These are phyloP conservation scores for Chiua virens DNA, from an alignment of 768 basidiomycete genomes.

Conservation along the genomic window DNA sequence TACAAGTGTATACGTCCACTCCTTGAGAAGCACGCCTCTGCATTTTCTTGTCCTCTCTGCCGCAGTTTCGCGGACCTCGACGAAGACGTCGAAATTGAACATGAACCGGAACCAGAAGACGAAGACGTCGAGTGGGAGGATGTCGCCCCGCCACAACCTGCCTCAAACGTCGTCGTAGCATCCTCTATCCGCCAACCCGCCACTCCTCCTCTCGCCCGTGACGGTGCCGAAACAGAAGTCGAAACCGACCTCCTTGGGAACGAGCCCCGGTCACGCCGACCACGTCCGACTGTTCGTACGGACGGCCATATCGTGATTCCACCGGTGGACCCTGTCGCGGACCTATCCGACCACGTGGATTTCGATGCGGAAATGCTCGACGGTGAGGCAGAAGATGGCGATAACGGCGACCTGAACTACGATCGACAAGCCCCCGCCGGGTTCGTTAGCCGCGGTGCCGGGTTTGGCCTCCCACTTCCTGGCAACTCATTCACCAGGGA, in stretches of 20 bases:
- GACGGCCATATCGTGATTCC: slow-evolving; percentile 20
- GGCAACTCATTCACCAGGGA: slow-evolving; percentile 15
- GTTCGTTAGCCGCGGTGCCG: slow-evolving; percentile 13
- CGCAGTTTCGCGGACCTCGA: slow-evolving; percentile 94
- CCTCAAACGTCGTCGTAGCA: neutral
- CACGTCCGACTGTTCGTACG: slow-evolving; percentile 28
- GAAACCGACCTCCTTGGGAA: slow-evolving; percentile 24
- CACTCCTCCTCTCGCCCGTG: slow-evolving; percentile 23
- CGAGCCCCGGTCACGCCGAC: slow-evolving; percentile 13
- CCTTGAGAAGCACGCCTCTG: slow-evolving; percentile 83
- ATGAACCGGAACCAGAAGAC: slow-evolving; percentile 33
- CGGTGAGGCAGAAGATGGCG: slow-evolving; percentile 7
- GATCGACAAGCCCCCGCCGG: slow-evolving; percentile 1
- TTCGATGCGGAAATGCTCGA: slow-evolving; percentile 32
- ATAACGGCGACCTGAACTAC: slow-evolving; percentile 12
- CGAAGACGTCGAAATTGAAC: slow-evolving; percentile 85
- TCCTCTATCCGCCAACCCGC: slow-evolving; percentile 14
- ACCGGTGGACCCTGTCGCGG: slow-evolving; percentile 5
- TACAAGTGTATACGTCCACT: slow-evolving; percentile 97
- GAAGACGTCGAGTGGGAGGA: slow-evolving; percentile 28
- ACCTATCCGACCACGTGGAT: slow-evolving; percentile 12
- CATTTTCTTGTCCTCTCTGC: slow-evolving; percentile 94
- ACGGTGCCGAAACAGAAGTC: slow-evolving; percentile 36
- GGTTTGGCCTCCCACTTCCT: slow-evolving; percentile 16
- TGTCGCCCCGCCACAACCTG: neutral